Conservation (phyloP, 2,329 filamentous ascomycete genomes). For the Talaromyces piceae region DNA sequence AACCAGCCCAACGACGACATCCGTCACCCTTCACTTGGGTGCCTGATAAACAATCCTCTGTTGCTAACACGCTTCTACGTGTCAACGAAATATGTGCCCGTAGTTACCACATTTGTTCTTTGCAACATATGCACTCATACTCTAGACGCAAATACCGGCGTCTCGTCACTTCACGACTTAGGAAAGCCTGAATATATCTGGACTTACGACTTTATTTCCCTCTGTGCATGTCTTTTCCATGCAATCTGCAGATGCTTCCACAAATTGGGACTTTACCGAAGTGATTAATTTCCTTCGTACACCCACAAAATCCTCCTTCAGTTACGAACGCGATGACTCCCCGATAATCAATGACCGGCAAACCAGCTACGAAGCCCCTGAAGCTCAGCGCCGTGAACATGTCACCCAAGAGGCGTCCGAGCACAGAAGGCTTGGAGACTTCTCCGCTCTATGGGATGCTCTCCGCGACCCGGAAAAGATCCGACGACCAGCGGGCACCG, state of each 20-base stretch:
- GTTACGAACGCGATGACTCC: neutral
- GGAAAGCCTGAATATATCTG: neutral
- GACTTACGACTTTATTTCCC: neutral
- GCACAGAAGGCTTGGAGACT: constrained; percentile 34
- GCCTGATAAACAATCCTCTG: neutral
- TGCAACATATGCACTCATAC: neutral
- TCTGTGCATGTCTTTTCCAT: constrained; percentile 18
- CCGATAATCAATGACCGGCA: constrained; percentile 12
- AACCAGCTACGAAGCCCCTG: constrained; percentile 1
- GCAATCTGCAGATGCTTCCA: constrained; percentile 21
- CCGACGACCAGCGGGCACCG: neutral
- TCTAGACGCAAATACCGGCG: neutral
- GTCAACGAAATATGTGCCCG: neutral
- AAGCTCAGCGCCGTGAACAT: too few species aligned
- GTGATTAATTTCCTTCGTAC: constrained; percentile 38
- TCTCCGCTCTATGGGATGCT: constrained; percentile 35
- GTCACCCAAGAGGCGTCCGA: neutral
- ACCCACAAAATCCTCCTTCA: constrained; percentile 16
- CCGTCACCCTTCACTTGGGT: neutral
- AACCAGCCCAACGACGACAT: too few species aligned
- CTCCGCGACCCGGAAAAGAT: constrained; percentile 19
- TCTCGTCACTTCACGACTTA: neutral
- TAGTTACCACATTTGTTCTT: neutral
- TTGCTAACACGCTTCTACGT: neutral
- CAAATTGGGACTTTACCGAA: constrained; percentile 40